Evolutionary conservation across 1,139 yeast species (phyloP), one percentile per base, ranked within the genome.

Genomic region (Lodderomyces orthopsilosis): DNA sequence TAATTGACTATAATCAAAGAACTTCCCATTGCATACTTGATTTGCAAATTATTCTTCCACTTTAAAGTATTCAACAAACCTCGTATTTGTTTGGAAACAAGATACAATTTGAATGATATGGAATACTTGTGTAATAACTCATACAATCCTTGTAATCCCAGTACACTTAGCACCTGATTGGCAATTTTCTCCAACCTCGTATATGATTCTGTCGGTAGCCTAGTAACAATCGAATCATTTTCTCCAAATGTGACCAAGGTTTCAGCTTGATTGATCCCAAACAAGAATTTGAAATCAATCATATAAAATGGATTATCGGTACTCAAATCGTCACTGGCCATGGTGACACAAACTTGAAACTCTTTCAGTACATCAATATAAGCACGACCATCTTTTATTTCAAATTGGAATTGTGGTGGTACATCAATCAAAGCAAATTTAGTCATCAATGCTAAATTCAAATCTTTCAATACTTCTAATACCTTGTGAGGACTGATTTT

Each of bases 341-440:
- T 53, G 2, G 63, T 58, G 1, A 59, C 41, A 35, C 54, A 51
- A 2, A 54, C 56, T 44, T 56, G 52, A 56, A 86, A 90, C 44
- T 85, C 86, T 45, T 79, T 75, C 0, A 79, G 75, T 4, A 85
- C 79, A 10, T 71, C 66, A 48, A 93, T 84, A 43, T 77, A 76
- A 3, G 86, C 83, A 41, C 95, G 70, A 4, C 98, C 98, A 59
- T 91, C 83, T 46, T 74, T 72, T 17, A 93, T 80, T 21, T 63
- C 66, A 58, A 85, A 88, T 47, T 81, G 74, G 52, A 86, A 85
- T 38, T 78, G 74, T 8, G 64, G 57, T 0, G 96, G 96, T 36
- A 91, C 63, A 37, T 79, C 61, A 48, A 80, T 74, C 34, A 82
- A 62, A 0, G 96, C 93, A 62, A 91, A 76, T 52, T 94, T 77